Conservation (phyloP, 192 early-diverging fungal genomes). For the Entomortierella beljakovae region DNA sequence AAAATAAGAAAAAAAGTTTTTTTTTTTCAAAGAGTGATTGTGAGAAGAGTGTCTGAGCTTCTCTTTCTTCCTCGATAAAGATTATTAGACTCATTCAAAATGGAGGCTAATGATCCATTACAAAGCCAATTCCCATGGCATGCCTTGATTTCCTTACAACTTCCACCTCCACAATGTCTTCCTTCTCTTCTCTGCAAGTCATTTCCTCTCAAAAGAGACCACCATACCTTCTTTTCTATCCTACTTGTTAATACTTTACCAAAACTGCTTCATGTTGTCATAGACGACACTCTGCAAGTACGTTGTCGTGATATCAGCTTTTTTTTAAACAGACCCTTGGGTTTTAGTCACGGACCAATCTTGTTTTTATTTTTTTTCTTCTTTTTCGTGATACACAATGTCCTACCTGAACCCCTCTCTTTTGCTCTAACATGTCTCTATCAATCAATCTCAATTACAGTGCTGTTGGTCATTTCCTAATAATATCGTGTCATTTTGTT, state of each 20-base stretch:
- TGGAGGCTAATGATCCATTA: neutral
- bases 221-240: neutral
- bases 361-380: neutral
- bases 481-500: constrained; percentile 29
- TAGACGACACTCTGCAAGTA: constrained; percentile 11
- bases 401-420: too few species aligned
- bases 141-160: neutral
- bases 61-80: neutral
- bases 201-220: neutral
- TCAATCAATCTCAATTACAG: neutral
- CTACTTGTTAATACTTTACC: constrained; percentile 2
- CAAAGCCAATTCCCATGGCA: constrained; percentile 13
- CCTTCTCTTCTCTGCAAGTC: neutral
- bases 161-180: neutral
- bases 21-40: neutral
- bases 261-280: constrained; percentile 8
- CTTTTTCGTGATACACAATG: neutral
- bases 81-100: neutral
- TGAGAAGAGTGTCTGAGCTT: neutral
- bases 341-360: neutral
- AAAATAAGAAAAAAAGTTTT: neutral
- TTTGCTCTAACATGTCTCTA: neutral
- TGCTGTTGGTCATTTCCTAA: constrained; percentile 24
- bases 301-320: neutral
- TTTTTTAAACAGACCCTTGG: neutral